Evolutionary conservation across 1,139 yeast genomes (phyloP).

Genomic region (Suhomyces choctaworum): DNA sequence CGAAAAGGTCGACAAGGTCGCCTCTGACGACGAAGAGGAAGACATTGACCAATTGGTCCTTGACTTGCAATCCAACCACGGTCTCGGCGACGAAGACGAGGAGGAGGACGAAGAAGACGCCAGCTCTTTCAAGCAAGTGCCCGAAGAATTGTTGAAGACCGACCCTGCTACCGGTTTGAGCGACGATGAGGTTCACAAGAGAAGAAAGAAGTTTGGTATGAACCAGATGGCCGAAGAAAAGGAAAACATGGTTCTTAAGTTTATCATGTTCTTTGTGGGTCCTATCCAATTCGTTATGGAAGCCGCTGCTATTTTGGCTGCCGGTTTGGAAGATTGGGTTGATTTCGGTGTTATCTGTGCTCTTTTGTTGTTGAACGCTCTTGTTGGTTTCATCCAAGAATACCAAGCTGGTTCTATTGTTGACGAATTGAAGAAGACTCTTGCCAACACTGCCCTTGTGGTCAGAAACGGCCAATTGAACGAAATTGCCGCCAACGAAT

Average conservation of each 20-base stretch:
- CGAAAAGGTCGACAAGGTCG: constrained; percentile 49
- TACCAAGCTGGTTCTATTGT: constrained; percentile 97
- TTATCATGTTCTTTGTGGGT: constrained; percentile 92
- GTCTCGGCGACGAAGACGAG: constrained; percentile 40
- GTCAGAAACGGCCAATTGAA: constrained; percentile 78
- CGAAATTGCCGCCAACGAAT: constrained; percentile 77
- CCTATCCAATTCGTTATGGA: constrained; percentile 99
- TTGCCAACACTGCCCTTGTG: constrained; percentile 85
- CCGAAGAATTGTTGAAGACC: constrained; percentile 87
- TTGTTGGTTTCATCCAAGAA: constrained; percentile 96
- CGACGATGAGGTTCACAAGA: constrained; percentile 75
- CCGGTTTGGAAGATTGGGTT: constrained; percentile 98
- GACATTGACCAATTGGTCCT: constrained; percentile 87
- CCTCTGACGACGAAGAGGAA: constrained; percentile 70
- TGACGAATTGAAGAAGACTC: constrained; percentile 89
- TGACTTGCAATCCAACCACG: constrained; percentile 84
- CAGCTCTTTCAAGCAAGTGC: constrained; percentile 64
- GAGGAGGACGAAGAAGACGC: constrained; percentile 54
- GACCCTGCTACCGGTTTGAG: constrained; percentile 81
- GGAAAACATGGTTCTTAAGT: constrained; percentile 81
- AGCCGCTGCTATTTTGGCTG: constrained; percentile 96
- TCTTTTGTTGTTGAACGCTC: constrained; percentile 82
- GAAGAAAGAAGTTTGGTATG: constrained; percentile 92
- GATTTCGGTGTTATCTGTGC: constrained; percentile 98
- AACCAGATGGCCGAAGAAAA: constrained; percentile 95